Conservation (phyloP, 2,329 filamentous ascomycete species). For the Ilyonectria sp. region DNA sequence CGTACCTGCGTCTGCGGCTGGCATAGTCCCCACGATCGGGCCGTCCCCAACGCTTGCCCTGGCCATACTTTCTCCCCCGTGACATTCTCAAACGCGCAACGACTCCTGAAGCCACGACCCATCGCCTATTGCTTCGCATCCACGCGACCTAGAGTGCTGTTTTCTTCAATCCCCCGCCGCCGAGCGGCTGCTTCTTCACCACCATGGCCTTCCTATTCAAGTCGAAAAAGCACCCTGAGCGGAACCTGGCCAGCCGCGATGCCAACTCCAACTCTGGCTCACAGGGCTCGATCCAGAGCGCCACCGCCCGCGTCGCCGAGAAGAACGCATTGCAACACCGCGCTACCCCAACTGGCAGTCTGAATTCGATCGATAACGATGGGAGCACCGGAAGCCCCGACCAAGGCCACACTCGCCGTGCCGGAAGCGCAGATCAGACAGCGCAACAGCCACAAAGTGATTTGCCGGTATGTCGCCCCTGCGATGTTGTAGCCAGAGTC, state of each 20-base stretch:
- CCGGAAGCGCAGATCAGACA: constrained; percentile 65
- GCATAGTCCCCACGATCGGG: constrained; percentile 41
- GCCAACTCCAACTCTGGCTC: constrained; percentile 62
- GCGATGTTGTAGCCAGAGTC: constrained; percentile 1
- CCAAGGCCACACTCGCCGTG: constrained; percentile 71
- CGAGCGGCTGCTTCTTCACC: constrained; percentile 56
- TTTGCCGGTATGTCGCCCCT: constrained; percentile 58
- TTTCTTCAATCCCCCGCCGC: constrained; percentile 48
- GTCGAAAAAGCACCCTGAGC: constrained; percentile 82
- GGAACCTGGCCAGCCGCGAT: constrained; percentile 70
- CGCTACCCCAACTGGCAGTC: constrained; percentile 82
- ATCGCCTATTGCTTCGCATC: constrained; percentile 25
- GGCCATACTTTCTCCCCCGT: constrained; percentile 27
- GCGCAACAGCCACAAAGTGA: constrained; percentile 54
- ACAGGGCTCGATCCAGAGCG: constrained; percentile 65
- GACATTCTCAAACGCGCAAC: constrained; percentile 43
- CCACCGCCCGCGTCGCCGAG: constrained; percentile 64
- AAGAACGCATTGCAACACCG: constrained; percentile 68
- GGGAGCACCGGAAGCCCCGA: constrained; percentile 74
- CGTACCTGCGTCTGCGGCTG: constrained; percentile 49
- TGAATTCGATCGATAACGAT: constrained; percentile 79
- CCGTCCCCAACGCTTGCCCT: constrained; percentile 29
- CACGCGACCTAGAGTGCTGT: constrained; percentile 35
- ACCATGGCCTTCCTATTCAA: constrained; percentile 88
- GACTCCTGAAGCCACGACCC: constrained; percentile 23